Percentiles rank a stretch among this genome's conserved stretches.
These are phyloP conservation scores for Rubia balearica DNA, from an alignment of 305 asterid species.

Conservation along the genomic window DNA sequence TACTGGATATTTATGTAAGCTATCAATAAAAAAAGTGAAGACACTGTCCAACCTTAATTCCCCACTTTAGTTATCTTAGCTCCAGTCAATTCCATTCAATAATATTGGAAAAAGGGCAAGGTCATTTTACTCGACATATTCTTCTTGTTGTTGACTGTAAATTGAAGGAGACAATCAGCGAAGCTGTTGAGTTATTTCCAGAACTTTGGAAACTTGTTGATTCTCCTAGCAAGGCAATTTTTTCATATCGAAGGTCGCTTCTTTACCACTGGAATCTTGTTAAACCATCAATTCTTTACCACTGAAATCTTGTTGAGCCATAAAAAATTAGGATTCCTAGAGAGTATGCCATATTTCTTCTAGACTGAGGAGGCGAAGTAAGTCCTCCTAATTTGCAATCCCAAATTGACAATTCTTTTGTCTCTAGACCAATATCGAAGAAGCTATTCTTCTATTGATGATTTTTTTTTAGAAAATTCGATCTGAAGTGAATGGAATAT, in stretches of 20 bases:
- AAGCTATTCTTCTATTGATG: constrained; percentile 79
- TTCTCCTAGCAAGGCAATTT: constrained; percentile 56
- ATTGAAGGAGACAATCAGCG: constrained; percentile 80
- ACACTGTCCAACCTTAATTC: too few species aligned
- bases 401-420: constrained; percentile 69
- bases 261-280: constrained; percentile 84
- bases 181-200: constrained; percentile 86
- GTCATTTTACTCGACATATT: too few species aligned
- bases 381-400: constrained; percentile 63
- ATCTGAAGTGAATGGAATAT: constrained; percentile 65
- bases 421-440: constrained; percentile 80
- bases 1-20: too few species aligned
- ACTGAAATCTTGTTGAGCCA: constrained; percentile 17
- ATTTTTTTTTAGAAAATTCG: constrained; percentile 61
- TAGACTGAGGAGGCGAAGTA: constrained; percentile 74
- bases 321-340: constrained; percentile 65
- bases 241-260: constrained; percentile 85
- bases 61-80: too few species aligned
- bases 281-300: constrained; percentile 31
- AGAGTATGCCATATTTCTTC: constrained; percentile 70
- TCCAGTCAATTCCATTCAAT: too few species aligned
- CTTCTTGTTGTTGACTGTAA: constrained; percentile 59
- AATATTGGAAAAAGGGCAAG: too few species aligned
- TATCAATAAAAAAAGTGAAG: too few species aligned
- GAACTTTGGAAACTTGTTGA: constrained; percentile 74